Percentiles rank a stretch among this genome's conserved stretches.
phyloP scores from a whole-genome alignment of 169 alveolate genomes.

The Plasmodium knowlesi region DNA sequence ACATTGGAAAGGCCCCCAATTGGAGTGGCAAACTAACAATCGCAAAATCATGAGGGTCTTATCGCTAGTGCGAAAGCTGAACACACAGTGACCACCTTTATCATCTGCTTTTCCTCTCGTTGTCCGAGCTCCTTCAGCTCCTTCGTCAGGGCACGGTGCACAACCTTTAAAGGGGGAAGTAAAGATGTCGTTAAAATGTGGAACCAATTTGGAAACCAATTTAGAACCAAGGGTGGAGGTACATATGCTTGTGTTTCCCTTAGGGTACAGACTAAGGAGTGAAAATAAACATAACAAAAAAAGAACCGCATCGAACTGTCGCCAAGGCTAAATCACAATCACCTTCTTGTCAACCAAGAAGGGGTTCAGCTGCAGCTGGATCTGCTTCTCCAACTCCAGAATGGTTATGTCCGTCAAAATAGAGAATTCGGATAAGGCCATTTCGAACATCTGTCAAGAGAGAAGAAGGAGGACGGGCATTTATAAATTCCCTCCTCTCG shows the following conservation, averaged over 20 bases:
- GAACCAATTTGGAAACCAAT: neutral
- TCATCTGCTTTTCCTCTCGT: slow-evolving; percentile 19
- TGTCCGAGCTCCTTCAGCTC: slow-evolving; percentile 46
- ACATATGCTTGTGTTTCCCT: neutral
- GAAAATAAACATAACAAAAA: neutral
- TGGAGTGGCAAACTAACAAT: neutral
- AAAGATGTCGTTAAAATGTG: slow-evolving; percentile 4
- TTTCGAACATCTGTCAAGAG: slow-evolving; percentile 57
- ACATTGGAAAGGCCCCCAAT: neutral
- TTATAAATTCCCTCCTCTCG: neutral
- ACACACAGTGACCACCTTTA: neutral
- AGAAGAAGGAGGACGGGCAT: neutral
- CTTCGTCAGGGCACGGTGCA: slow-evolving; percentile 39
- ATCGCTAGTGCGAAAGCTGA: neutral
- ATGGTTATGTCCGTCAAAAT: slow-evolving; percentile 69
- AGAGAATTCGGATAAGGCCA: slow-evolving; percentile 61
- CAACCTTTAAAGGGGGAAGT: neutral
- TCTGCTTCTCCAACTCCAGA: slow-evolving; percentile 58
- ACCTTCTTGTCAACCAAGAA: slow-evolving; percentile 65
- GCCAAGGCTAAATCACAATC: neutral
- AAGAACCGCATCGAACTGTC: neutral
- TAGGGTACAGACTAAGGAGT: neutral
- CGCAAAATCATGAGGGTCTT: too few relatives aligned
- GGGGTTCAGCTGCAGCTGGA: slow-evolving; percentile 60
- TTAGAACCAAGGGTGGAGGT: neutral